phyloP scores from a whole-genome alignment of 2,329 filamentous ascomycete species.

The Apiospora rasikravindrae region DNA sequence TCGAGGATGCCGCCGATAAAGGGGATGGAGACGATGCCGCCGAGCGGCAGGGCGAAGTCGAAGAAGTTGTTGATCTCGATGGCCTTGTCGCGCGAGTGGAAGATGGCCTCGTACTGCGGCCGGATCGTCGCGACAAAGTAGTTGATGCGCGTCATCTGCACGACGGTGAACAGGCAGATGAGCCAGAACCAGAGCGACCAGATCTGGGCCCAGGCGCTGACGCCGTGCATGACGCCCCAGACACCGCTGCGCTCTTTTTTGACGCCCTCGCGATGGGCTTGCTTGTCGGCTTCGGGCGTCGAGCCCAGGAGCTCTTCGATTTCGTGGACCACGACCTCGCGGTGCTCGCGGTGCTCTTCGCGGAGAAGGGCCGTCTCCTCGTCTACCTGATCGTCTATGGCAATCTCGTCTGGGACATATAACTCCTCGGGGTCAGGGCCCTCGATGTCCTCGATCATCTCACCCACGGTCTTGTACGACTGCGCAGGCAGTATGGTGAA shows the following conservation, averaged over 20 bases:
- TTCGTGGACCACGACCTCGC: slow-evolving; percentile 69
- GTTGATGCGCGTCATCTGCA: slow-evolving; percentile 84
- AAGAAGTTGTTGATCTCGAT: slow-evolving; percentile 81
- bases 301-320: slow-evolving; percentile 74
- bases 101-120: slow-evolving; percentile 79
- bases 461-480: slow-evolving; percentile 85
- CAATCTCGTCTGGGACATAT: slow-evolving; percentile 35
- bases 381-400: slow-evolving; percentile 61
- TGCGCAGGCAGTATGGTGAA: slow-evolving; percentile 73
- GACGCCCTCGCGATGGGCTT: slow-evolving; percentile 69
- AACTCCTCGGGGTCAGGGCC: slow-evolving; percentile 44
- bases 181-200: slow-evolving; percentile 82
- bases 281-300: slow-evolving; percentile 64
- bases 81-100: slow-evolving; percentile 66
- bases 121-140: slow-evolving; percentile 90
- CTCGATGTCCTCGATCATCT: slow-evolving; percentile 77
- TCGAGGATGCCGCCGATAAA: slow-evolving; percentile 86
- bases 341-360: slow-evolving; percentile 63
- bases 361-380: slow-evolving; percentile 61
- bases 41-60: slow-evolving; percentile 82
- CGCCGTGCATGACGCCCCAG: slow-evolving; percentile 84
- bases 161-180: slow-evolving; percentile 79
- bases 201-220: slow-evolving; percentile 75
- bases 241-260: slow-evolving; percentile 76
- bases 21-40: slow-evolving; percentile 83